phyloP scores from a whole-genome alignment of 768 basidiomycete genomes.

The Lyophyllum semitale region DNA sequence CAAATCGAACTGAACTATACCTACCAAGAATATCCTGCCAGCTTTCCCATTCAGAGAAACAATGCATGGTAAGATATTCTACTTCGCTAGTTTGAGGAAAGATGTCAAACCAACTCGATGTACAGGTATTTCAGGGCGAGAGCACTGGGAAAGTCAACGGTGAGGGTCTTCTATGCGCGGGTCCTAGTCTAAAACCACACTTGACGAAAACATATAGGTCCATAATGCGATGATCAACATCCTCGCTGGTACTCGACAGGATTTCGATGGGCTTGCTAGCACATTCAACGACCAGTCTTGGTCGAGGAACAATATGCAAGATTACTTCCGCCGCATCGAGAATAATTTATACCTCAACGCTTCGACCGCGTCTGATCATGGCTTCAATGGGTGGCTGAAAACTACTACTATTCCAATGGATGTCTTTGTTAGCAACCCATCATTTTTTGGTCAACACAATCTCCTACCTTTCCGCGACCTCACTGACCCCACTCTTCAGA shows the following conservation, averaged over 20 bases:
- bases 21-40: conserved; percentile 25
- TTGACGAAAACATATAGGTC: too few species aligned
- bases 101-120: not conserved
- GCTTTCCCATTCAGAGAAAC: conserved; percentile 23
- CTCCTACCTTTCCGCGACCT: not conserved
- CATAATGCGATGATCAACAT: conserved; percentile 33
- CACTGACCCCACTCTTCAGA: conserved; percentile 16
- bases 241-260: conserved; percentile 23
- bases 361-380: conserved; percentile 23
- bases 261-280: conserved; percentile 26
- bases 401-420: conserved; percentile 24
- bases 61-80: too few species aligned
- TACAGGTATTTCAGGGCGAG: conserved; percentile 30
- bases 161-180: conserved; percentile 10
- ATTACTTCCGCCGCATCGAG: conserved; percentile 30
- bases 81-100: too few species aligned
- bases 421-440: conserved; percentile 18
- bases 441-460: conserved; percentile 21
- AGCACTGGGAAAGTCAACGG: conserved; percentile 31
- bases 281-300: conserved; percentile 28
- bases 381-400: conserved; percentile 31
- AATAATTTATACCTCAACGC: conserved; percentile 21
- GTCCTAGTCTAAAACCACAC: too few species aligned
- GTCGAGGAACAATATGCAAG: conserved; percentile 30
- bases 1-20: conserved; percentile 30